A percentile compares a stretch with the other conserved stretches of the same genome.
Evolutionary conservation across 352 stramenopile species (phyloP).

Genomic region (Aphanomyces euteiches): DNA sequence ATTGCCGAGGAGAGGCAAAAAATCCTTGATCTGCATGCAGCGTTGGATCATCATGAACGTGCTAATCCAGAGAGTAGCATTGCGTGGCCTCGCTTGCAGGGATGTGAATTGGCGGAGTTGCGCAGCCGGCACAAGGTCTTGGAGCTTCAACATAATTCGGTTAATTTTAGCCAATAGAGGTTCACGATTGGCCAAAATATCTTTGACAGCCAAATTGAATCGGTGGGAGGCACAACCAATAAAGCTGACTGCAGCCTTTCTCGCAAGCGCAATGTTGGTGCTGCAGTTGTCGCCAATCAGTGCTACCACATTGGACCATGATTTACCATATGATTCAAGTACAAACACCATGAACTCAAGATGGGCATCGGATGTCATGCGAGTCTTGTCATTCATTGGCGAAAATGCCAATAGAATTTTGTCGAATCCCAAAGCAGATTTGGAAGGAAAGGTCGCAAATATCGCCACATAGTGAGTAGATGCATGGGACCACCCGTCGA

Average conservation of each 20-base stretch:
- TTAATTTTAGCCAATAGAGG: neutral
- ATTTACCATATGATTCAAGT: neutral
- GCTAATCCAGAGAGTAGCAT: no score
- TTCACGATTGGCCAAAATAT: neutral
- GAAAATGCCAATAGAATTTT: no score
- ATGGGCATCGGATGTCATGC: no score
- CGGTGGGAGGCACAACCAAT: slow-evolving; percentile 1
- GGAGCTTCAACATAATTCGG: neutral
- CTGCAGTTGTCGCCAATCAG: neutral
- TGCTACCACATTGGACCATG: neutral
- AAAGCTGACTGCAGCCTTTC: neutral
- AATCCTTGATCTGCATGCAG: no score
- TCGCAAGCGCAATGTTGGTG: neutral
- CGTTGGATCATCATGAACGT: no score
- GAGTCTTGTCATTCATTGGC: no score
- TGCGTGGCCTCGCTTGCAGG: no score
- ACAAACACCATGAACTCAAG: neutral
- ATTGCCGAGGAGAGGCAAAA: no score
- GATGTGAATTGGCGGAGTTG: no score
- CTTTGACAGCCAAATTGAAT: neutral
- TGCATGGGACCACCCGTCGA: neutral
- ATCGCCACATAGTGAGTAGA: neutral
- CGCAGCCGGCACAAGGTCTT: no score
- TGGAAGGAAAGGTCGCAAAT: neutral
- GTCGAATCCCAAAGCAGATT: no score